Conservation (phyloP, 805 yeast species). For the Candida chilensis region DNA sequence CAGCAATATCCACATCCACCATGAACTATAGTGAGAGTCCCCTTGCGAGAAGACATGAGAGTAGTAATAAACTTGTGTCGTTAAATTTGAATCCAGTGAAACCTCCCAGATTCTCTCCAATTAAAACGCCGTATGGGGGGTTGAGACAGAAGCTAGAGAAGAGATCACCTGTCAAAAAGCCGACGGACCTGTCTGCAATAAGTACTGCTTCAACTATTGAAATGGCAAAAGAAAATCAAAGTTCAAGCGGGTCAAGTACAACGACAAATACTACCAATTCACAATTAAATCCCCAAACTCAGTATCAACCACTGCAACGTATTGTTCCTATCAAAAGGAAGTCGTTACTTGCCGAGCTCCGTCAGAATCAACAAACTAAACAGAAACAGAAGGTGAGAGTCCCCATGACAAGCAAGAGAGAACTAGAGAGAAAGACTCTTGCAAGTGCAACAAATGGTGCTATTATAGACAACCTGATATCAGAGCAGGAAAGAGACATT, state of each 20-base stretch:
- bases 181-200: no score
- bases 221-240: neutral
- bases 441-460: neutral
- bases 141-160: slow-evolving; percentile 4
- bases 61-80: slow-evolving; percentile 22
- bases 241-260: neutral
- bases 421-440: slow-evolving; percentile 1
- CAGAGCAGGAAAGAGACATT: no score
- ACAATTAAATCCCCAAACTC: no score
- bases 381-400: slow-evolving; percentile 1
- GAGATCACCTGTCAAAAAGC: slow-evolving; percentile 8
- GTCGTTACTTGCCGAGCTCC: neutral
- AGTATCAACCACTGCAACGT: no score
- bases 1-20: no score
- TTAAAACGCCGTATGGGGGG: slow-evolving; percentile 5
- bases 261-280: no score
- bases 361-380: slow-evolving; percentile 1
- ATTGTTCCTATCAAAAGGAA: slow-evolving; percentile 1
- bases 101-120: slow-evolving; percentile 13
- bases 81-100: slow-evolving; percentile 23
- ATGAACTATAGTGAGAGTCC: neutral
- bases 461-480: no score
- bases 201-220: slow-evolving; percentile 1
- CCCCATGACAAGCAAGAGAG: slow-evolving; percentile 1
- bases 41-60: neutral